These are phyloP conservation scores for Hortiboletus campestris DNA, from an alignment of 768 basidiomycete genomes.

Conservation along the genomic window DNA sequence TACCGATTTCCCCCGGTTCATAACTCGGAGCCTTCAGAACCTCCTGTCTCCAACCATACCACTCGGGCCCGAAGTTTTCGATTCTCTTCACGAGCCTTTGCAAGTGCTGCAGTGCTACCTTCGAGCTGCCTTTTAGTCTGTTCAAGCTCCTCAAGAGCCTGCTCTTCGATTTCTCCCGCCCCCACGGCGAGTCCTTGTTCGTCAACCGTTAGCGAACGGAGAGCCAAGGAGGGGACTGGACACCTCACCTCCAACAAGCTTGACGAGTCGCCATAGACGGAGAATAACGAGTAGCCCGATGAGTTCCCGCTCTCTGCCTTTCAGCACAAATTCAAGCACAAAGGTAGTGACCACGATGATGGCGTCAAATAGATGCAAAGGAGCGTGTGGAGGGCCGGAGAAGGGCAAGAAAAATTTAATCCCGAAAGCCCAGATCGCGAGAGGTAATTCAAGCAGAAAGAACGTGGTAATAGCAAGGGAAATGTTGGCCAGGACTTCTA, in stretches of 20 bases:
- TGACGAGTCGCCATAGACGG: conserved; percentile 79
- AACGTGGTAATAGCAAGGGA: conserved; percentile 68
- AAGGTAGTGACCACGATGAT: conserved; percentile 71
- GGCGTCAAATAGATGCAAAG: conserved; percentile 74
- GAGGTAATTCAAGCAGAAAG: conserved; percentile 77
- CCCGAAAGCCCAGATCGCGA: conserved; percentile 67
- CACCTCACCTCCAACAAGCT: conserved; percentile 58
- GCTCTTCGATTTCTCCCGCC: conserved; percentile 67
- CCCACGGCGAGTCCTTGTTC: conserved; percentile 69
- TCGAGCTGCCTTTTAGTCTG: conserved; percentile 50
- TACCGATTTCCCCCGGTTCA: conserved; percentile 20
- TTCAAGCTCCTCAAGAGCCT: conserved; percentile 46
- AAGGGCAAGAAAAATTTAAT: conserved; percentile 60
- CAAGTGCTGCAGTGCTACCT: conserved; percentile 42
- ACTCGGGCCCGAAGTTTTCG: conserved; percentile 45
- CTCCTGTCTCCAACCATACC: conserved; percentile 32
- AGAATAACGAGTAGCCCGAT: conserved; percentile 68
- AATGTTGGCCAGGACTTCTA: conserved; percentile 56
- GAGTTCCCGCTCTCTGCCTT: conserved; percentile 68
- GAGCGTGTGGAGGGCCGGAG: conserved; percentile 49
- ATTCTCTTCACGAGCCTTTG: conserved; percentile 52
- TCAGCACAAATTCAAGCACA: conserved; percentile 64
- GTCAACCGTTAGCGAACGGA: background rate
- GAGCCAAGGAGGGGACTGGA: background rate
- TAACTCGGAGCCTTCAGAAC: conserved; percentile 33